Percentiles rank a stretch among this genome's conserved stretches.
These are phyloP conservation scores for Ichthyophthirius multifiliis DNA, from an alignment of 169 alveolate species.

Conservation along the genomic window DNA sequence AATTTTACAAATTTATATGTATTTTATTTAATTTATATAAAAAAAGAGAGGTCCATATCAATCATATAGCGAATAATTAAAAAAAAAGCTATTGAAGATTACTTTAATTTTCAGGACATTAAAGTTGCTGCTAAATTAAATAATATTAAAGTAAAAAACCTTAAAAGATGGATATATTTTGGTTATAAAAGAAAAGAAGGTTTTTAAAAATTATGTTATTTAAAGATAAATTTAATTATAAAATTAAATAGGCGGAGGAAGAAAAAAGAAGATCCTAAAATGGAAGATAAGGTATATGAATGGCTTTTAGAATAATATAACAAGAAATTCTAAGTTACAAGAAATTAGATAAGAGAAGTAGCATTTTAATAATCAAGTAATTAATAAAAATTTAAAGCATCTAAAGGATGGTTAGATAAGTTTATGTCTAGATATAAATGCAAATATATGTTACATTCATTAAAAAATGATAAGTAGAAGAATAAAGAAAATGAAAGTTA, in stretches of 20 bases:
- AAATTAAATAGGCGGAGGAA: background rate
- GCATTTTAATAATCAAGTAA: background rate
- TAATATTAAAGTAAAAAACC: background rate
- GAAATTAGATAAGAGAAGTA: background rate
- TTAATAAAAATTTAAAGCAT: background rate
- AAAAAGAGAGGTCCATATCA: background rate
- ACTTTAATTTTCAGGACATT: background rate
- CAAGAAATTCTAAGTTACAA: too few relatives aligned
- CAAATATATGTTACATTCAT: background rate
- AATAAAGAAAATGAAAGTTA: too few relatives aligned
- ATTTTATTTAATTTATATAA: background rate
- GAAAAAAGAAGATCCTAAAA: constrained; percentile 5
- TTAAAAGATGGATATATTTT: background rate
- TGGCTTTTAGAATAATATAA: background rate
- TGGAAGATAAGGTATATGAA: constrained; percentile 1
- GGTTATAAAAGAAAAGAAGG: constrained; percentile 13
- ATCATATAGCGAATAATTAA: background rate
- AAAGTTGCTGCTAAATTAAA: background rate
- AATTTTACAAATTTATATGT: too few relatives aligned
- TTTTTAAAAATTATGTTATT: background rate
- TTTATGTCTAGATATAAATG: background rate
- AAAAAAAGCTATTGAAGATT: background rate
- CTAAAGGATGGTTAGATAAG: background rate
- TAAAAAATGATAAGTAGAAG: too few relatives aligned
- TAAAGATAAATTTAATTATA: background rate